Evolutionary conservation across 805 yeast genomes (phyloP).

Genomic region (Lipomyces chichibuensis): DNA sequence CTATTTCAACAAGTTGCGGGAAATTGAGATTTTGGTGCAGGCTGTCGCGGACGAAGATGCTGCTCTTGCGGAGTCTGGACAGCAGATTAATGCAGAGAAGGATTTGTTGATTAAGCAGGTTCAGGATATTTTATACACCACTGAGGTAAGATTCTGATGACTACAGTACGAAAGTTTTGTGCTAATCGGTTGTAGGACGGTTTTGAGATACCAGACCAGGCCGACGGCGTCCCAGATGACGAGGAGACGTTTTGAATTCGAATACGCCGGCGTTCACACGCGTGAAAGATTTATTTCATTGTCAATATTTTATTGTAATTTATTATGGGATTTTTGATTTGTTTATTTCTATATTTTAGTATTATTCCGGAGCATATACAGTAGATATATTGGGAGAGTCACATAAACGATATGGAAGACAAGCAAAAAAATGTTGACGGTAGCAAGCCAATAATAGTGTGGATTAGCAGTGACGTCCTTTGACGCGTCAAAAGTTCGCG

Average conservation of each 20-base stretch:
- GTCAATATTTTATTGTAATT: background rate
- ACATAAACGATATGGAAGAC: background rate
- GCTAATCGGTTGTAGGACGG: conserved; percentile 53
- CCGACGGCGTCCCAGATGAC: conserved; percentile 37
- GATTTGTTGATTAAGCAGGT: conserved; percentile 54
- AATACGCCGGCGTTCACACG: background rate
- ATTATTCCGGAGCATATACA: background rate
- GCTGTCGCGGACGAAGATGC: conserved; percentile 58
- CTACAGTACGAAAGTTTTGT: background rate
- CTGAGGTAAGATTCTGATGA: conserved; percentile 49
- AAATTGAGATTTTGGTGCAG: conserved; percentile 79
- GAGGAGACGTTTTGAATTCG: conserved; percentile 20
- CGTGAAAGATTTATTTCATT: too few relatives aligned
- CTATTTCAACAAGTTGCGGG: conserved; percentile 85
- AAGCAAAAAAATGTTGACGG: background rate
- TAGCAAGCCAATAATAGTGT: background rate
- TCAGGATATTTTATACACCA: conserved; percentile 69
- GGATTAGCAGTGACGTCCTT: background rate
- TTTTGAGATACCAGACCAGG: conserved; percentile 57
- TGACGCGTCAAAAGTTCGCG: too few relatives aligned
- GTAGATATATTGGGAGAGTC: background rate
- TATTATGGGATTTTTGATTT: background rate
- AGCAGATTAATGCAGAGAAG: conserved; percentile 52
- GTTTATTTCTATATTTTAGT: background rate
- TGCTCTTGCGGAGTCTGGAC: conserved; percentile 62